Base-by-base conservation (phyloP, 2,329 filamentous ascomycete species). In the Fusarium domesticum region DNA sequence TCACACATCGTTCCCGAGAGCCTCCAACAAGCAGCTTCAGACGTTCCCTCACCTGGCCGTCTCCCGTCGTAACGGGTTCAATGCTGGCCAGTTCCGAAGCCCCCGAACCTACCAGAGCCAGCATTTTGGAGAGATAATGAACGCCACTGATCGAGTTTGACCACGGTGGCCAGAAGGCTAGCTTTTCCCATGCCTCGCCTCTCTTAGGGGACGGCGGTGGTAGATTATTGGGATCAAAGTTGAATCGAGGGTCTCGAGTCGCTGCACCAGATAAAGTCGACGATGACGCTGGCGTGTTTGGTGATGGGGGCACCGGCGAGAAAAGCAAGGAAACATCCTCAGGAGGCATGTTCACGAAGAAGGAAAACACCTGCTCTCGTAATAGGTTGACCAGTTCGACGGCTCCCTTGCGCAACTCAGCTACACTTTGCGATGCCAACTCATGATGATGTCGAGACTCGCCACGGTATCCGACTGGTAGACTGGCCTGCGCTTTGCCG, bases 111-210 rank as follows among this genome's bases (percentile, higher is more conserved):
- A 98, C 81, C 3, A 96, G 73, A 1, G 83, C 76, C 17, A 97
- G 73, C 63, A 93, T 85, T 63, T 87, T 89, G 39, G 87, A 83
- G 5, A 98, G 76, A 61, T 95, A 96, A 64, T 95, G 82, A 2
- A 92, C 88, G n/a, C 88, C 92, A 46, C 90, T 95, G 18, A 97
- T 72, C 0, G 91, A 91, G 62, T 96, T 97, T 2, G 90, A 87
- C 70, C 87, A 85, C 0, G 92, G 93, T 4, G 92, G 91, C 91
- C 92, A 97, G 67, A 97, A 98, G 0, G 91, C 92, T 65, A 93
- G 82, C 70, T 92, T 86, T 62, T 97, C 93, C 89, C 90, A 97
- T 0, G 84, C 72, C 57, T 96, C 89, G 6, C 91, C 92, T 35
- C 80, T 80, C 56, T 78, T 87, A 0, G 89, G 88, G 0, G 87